Conservation (phyloP, 1,284 basidiomycete species). For the Earliella scabrosa region DNA sequence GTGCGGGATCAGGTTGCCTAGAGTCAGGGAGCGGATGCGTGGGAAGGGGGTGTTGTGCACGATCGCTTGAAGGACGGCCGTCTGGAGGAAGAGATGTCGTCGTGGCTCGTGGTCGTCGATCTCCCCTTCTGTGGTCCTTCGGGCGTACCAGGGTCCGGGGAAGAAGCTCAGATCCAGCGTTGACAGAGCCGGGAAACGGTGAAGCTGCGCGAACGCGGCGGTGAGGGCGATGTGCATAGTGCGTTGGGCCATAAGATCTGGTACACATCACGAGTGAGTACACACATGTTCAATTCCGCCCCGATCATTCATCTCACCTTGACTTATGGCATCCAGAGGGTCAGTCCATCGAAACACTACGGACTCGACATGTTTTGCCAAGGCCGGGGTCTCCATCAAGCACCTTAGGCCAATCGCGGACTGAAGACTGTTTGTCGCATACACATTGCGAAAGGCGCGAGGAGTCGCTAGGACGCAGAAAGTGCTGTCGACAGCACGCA, state of each 20-base stretch:
- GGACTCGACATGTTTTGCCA: constrained; percentile 16
- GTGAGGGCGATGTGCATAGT: constrained; percentile 6
- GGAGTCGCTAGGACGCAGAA: constrained; percentile 22
- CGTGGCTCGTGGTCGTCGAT: constrained; percentile 6
- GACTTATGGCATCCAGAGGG: background rate
- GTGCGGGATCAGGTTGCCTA: constrained; percentile 22
- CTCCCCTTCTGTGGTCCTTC: constrained; percentile 5
- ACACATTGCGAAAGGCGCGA: constrained; percentile 14
- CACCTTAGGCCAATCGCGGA: constrained; percentile 6
- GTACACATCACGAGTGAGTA: background rate
- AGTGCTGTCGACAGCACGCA: constrained; percentile 20
- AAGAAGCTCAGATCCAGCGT: constrained; percentile 16
- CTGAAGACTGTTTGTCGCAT: constrained; percentile 13
- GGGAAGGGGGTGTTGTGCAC: constrained; percentile 1
- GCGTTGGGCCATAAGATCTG: background rate
- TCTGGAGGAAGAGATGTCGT: constrained; percentile 16
- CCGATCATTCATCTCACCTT: background rate
- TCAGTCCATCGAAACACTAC: constrained; percentile 18
- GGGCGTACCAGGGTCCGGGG: constrained; percentile 1
- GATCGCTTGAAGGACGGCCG: constrained; percentile 13
- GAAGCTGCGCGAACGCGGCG: constrained; percentile 5
- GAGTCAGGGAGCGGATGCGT: constrained; percentile 11
- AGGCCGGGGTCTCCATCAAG: constrained; percentile 6
- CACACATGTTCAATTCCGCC: background rate
- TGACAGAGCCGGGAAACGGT: constrained; percentile 11